Evolutionary conservation across 1,284 basidiomycete genomes (phyloP).

Genomic region (Austroboletus niveus): DNA sequence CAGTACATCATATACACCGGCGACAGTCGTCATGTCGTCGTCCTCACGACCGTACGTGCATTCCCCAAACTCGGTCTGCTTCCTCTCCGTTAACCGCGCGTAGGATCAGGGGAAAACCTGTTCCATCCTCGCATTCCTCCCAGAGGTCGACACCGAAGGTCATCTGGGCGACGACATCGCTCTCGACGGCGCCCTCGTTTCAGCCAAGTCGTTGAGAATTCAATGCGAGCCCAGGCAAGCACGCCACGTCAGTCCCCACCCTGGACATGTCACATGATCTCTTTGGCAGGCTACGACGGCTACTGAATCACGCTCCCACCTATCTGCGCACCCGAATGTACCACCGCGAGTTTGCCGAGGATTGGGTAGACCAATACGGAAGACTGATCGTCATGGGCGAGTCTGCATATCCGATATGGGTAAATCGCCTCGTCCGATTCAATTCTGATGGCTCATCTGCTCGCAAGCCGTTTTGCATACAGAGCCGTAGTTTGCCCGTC

Average conservation of each 20-base stretch:
- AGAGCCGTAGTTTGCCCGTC: conserved; percentile 32
- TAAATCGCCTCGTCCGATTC: conserved; percentile 5
- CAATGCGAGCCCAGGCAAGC: conserved; percentile 29
- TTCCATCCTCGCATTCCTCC: conserved; percentile 25
- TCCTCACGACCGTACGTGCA: conserved; percentile 26
- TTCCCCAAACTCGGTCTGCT: neutral
- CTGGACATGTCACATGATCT: neutral
- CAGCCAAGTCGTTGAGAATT: conserved; percentile 17
- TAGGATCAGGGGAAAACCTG: conserved; percentile 31
- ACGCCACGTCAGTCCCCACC: neutral
- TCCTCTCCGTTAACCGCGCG: conserved; percentile 6
- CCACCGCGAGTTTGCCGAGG: conserved; percentile 27
- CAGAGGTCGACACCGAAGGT: conserved; percentile 24
- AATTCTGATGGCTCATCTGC: conserved; percentile 5
- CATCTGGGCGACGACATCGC: conserved; percentile 9
- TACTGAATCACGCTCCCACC: conserved; percentile 20
- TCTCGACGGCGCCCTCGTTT: conserved; percentile 18
- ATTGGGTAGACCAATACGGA: conserved; percentile 38
- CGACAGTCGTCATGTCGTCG: conserved; percentile 23
- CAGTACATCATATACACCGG: conserved; percentile 29
- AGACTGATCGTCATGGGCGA: conserved; percentile 47
- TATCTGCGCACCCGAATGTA: conserved; percentile 29
- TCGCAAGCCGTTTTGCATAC: conserved; percentile 35
- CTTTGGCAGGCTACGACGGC: conserved; percentile 21
- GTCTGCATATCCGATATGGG: conserved; percentile 46